Percentiles rank a stretch among this genome's conserved stretches.
phyloP scores from a whole-genome alignment of 1,284 basidiomycete genomes.

The Chalciporus sp. region DNA sequence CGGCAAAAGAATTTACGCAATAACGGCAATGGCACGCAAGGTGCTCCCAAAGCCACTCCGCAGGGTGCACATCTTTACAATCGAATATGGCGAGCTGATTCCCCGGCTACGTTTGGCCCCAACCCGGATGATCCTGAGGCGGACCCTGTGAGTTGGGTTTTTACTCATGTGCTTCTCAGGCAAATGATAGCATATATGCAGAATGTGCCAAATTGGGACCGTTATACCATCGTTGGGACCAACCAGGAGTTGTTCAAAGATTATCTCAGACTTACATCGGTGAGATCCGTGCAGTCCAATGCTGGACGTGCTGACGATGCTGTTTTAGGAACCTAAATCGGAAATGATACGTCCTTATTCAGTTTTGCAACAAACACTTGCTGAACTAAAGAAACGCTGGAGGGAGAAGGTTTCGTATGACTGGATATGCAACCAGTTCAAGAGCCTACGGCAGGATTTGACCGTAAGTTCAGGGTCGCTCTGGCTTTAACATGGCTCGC shows the following conservation, averaged over 20 bases:
- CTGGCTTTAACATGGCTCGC: slow-evolving; percentile 20
- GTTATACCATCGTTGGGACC: slow-evolving; percentile 92
- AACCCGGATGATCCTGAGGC: slow-evolving; percentile 67
- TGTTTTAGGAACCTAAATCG: slow-evolving; percentile 85
- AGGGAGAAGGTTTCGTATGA: slow-evolving; percentile 81
- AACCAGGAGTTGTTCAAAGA: slow-evolving; percentile 91
- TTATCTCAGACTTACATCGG: slow-evolving; percentile 93
- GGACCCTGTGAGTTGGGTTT: slow-evolving; percentile 57
- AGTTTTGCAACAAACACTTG: slow-evolving; percentile 84
- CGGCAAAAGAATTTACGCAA: slow-evolving; percentile 53
- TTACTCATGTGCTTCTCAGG: slow-evolving; percentile 5
- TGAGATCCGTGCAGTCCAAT: slow-evolving; percentile 40
- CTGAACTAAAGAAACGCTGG: slow-evolving; percentile 90
- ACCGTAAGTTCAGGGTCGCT: slow-evolving; percentile 65
- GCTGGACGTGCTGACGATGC: slow-evolving; percentile 12
- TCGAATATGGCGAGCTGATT: slow-evolving; percentile 48
- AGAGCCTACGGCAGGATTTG: slow-evolving; percentile 95
- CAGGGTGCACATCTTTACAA: slow-evolving; percentile 52
- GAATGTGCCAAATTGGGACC: slow-evolving; percentile 98
- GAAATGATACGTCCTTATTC: slow-evolving; percentile 90
- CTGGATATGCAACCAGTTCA: slow-evolving; percentile 98
- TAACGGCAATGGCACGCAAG: slow-evolving; percentile 32
- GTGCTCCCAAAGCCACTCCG: slow-evolving; percentile 49
- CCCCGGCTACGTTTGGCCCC: slow-evolving; percentile 45
- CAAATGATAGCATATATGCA: slow-evolving; percentile 35